phyloP scores from a whole-genome alignment of 768 basidiomycete species.

The Imleria badia region DNA sequence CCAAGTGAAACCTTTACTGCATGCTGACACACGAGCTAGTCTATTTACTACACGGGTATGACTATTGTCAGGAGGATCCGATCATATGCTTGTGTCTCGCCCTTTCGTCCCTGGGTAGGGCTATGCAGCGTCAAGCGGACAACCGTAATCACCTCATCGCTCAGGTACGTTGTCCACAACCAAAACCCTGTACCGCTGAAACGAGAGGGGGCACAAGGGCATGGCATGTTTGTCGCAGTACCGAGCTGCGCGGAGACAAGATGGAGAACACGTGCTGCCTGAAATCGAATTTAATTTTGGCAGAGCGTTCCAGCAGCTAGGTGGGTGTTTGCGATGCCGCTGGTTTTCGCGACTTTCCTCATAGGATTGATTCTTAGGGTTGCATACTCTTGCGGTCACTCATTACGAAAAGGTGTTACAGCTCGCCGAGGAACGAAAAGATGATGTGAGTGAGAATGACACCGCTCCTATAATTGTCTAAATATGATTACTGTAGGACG shows the following conservation, averaged over 20 bases:
- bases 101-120: slow-evolving; percentile 82
- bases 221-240: slow-evolving; percentile 86
- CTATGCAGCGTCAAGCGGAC: slow-evolving; percentile 92
- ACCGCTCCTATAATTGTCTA: background rate
- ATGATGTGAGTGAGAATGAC: background rate
- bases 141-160: slow-evolving; percentile 85
- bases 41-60: slow-evolving; percentile 82
- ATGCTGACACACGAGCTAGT: slow-evolving; percentile 43
- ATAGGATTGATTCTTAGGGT: slow-evolving; percentile 43
- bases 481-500: background rate
- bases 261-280: slow-evolving; percentile 41
- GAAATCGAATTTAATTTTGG: slow-evolving; percentile 96
- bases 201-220: slow-evolving; percentile 43
- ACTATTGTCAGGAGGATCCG: slow-evolving; percentile 80
- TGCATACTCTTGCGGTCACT: slow-evolving; percentile 76
- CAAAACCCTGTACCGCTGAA: background rate
- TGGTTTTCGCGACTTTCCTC: background rate
- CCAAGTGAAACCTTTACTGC: background rate
- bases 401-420: slow-evolving; percentile 82
- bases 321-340: background rate
- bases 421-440: slow-evolving; percentile 44
- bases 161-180: background rate
- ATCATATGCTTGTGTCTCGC: slow-evolving; percentile 81
- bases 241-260: slow-evolving; percentile 54
- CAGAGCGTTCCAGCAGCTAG: slow-evolving; percentile 61